Conservation (phyloP, 768 basidiomycete species). For the Boletus tomentosulus region DNA sequence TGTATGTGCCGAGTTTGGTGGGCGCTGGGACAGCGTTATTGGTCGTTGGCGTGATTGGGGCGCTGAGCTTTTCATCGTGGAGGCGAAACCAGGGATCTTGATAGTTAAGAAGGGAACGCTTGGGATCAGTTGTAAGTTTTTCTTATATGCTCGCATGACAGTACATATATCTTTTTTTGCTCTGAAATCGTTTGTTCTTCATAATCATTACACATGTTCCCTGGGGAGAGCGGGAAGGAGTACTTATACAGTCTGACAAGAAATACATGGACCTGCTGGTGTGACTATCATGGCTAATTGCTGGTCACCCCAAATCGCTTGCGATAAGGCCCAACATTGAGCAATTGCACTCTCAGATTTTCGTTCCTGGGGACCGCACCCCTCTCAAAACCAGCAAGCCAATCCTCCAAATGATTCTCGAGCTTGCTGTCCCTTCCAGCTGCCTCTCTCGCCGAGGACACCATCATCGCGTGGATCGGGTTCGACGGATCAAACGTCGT, state of each 20-base stretch:
- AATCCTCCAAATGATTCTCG: not conserved
- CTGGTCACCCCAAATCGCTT: not conserved
- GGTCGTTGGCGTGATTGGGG: slow-evolving; percentile 74
- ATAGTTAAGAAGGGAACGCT: slow-evolving; percentile 4
- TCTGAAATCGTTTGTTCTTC: not conserved
- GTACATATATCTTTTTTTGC: slow-evolving; percentile 13
- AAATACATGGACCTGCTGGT: not conserved
- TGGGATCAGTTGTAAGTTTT: slow-evolving; percentile 10
- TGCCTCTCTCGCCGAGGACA: not conserved
- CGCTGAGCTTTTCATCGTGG: slow-evolving; percentile 68
- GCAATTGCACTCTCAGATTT: not conserved
- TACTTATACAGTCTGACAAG: not conserved
- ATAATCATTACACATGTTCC: not conserved
- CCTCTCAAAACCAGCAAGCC: not conserved
- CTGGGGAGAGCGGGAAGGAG: not conserved
- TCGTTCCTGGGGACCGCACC: not conserved
- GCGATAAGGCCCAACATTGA: not conserved
- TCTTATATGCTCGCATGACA: not conserved
- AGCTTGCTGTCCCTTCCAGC: not conserved
- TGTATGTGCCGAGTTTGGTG: slow-evolving; percentile 73
- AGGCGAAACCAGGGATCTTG: slow-evolving; percentile 63
- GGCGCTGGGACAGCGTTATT: slow-evolving; percentile 82
- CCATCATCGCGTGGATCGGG: slow-evolving; percentile 1
- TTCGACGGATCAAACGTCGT: slow-evolving; percentile 1
- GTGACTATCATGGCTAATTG: not conserved